phyloP scores from a whole-genome alignment of 257 asterid genomes.

The Cynanchum wilfordii region DNA sequence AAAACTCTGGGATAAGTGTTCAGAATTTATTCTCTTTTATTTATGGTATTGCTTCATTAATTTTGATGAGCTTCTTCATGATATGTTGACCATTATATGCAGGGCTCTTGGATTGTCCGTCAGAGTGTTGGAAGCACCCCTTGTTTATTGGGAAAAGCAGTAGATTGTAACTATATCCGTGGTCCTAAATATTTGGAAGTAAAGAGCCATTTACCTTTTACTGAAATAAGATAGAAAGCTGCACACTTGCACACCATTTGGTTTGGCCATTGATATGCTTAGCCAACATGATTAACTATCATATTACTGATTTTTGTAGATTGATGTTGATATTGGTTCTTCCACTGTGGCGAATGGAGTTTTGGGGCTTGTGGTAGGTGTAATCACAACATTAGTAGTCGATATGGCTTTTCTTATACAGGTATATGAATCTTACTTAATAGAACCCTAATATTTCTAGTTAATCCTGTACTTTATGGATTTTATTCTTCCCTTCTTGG shows the following conservation, averaged over 20 bases:
- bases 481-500: background rate
- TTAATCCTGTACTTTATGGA: background rate
- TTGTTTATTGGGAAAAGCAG: conserved; percentile 93
- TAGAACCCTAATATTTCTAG: background rate
- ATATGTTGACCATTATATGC: conserved; percentile 8
- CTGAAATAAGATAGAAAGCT: background rate
- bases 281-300: background rate
- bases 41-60: background rate
- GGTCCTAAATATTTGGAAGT: conserved; percentile 87
- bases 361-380: conserved; percentile 93
- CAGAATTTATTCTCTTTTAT: background rate
- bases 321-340: conserved; percentile 95
- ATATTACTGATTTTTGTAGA: conserved; percentile 34
- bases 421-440: conserved; percentile 40
- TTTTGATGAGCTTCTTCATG: background rate
- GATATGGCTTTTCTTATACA: conserved; percentile 99
- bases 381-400: conserved; percentile 80
- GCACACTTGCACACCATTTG: background rate
- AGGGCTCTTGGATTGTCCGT: conserved; percentile 99
- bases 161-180: conserved; percentile 91
- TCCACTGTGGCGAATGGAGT: conserved; percentile 98
- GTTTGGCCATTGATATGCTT: background rate
- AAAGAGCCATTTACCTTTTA: conserved; percentile 15
- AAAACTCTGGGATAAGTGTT: background rate
- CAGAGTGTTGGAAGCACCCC: conserved; percentile 99